Evolutionary conservation across 495 filamentous ascomycete species (phyloP).

Genomic region (Hapsidospora chrysogenum): DNA sequence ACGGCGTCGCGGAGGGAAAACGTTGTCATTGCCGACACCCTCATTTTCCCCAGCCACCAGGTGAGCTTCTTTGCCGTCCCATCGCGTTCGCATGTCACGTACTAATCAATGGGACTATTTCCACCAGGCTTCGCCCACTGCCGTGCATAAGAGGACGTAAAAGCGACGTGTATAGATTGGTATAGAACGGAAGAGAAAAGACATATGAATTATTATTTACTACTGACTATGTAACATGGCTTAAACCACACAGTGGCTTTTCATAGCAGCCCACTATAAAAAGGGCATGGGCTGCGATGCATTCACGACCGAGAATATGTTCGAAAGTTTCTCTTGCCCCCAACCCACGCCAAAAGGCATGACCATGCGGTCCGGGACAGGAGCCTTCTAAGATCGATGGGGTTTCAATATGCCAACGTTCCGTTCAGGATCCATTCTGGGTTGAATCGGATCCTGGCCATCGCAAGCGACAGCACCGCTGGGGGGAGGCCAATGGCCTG

Average conservation of each 20-base stretch:
- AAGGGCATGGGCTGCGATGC: too few relatives aligned
- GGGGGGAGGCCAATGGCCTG: too few relatives aligned
- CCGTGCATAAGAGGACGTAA: neutral
- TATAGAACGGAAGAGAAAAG: neutral
- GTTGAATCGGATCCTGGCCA: constrained; percentile 29
- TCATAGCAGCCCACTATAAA: too few relatives aligned
- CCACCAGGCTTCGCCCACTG: neutral
- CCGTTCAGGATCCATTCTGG: constrained; percentile 35
- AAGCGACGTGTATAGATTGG: neutral
- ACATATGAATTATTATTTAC: too few relatives aligned
- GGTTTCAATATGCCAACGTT: constrained; percentile 44
- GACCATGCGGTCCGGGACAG: constrained; percentile 33
- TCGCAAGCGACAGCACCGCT: constrained; percentile 33
- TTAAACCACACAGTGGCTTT: too few relatives aligned
- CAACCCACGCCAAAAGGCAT: constrained; percentile 26
- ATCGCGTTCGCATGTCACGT: neutral
- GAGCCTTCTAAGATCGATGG: constrained; percentile 53
- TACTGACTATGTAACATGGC: too few relatives aligned
- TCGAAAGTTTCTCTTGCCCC: constrained; percentile 60
- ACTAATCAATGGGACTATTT: neutral
- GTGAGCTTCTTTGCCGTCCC: constrained; percentile 12
- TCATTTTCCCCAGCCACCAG: constrained; percentile 88
- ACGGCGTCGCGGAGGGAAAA: constrained; percentile 79
- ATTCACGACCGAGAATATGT: too few relatives aligned
- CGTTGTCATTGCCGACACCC: constrained; percentile 82